A percentile compares a stretch with the other conserved stretches of the same genome.
Evolutionary conservation across 2,329 filamentous ascomycete species (phyloP).

Genomic region (Dactylellina drechsleri): DNA sequence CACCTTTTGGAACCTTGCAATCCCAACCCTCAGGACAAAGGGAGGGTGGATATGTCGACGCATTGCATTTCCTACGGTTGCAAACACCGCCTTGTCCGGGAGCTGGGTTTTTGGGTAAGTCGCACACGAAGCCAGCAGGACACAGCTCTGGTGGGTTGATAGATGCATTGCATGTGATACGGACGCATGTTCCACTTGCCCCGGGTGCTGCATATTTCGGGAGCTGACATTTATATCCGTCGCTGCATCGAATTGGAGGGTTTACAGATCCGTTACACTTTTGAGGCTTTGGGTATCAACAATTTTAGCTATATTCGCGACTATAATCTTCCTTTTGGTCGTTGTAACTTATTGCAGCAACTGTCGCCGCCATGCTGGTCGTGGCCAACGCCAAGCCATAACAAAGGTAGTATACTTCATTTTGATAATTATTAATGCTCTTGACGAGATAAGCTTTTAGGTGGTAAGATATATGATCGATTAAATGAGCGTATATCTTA

Average conservation of each 20-base stretch:
- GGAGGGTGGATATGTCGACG: constrained; percentile 8
- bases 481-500: not conserved
- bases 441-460: not conserved
- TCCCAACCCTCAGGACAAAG: constrained; percentile 6
- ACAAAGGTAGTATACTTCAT: not conserved
- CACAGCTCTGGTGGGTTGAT: constrained; percentile 1
- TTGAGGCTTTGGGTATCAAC: too few relatives aligned
- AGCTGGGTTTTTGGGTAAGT: not conserved
- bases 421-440: not conserved
- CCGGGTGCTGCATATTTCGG: constrained; percentile 2
- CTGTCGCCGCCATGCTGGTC: not conserved
- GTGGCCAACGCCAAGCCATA: not conserved
- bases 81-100: constrained; percentile 11
- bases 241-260: constrained; percentile 4
- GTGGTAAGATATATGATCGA: not conserved
- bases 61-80: constrained; percentile 10
- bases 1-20: not conserved
- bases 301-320: too few relatives aligned
- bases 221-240: constrained; percentile 13
- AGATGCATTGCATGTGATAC: constrained; percentile 9
- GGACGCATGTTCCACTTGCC: not conserved
- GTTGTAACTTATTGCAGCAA: too few relatives aligned
- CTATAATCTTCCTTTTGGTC: too few relatives aligned
- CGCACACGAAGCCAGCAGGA: constrained; percentile 6
- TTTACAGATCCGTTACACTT: constrained; percentile 6